Evolutionary conservation across 129 eudicot genomes (phyloP).

Genomic region (Scalesia atractyloides): DNA sequence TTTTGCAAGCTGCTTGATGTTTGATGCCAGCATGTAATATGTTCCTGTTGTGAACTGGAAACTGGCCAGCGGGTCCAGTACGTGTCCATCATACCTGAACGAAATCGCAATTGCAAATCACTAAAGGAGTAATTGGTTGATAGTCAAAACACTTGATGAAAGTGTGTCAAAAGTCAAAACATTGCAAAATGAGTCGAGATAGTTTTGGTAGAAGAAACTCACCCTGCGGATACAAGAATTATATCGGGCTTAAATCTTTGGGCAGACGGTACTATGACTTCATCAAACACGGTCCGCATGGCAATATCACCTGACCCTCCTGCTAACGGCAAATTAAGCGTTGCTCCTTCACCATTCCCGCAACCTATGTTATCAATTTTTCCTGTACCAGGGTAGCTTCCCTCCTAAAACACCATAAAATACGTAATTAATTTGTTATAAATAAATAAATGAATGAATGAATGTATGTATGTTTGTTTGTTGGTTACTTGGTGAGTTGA

Average conservation of each 20-base stretch:
- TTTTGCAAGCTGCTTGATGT: constrained; percentile 81
- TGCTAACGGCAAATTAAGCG: constrained; percentile 84
- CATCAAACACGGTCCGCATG: constrained; percentile 80
- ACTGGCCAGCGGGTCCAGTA: constrained; percentile 83
- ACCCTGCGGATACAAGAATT: constrained; percentile 98
- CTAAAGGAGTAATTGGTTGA: not conserved
- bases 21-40: constrained; percentile 82
- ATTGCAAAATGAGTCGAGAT: not conserved
- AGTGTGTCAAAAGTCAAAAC: not conserved
- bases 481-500: constrained; percentile 90
- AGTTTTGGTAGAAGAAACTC: not conserved
- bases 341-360: constrained; percentile 84
- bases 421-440: not conserved
- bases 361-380: constrained; percentile 68
- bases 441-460: not conserved
- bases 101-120: too few species aligned
- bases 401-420: constrained; percentile 55
- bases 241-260: constrained; percentile 93
- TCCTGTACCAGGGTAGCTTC: constrained; percentile 99
- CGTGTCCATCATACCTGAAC: constrained; percentile 83
- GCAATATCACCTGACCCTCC: constrained; percentile 91
- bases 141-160: not conserved
- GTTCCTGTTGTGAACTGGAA: constrained; percentile 93
- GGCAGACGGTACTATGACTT: constrained; percentile 81
- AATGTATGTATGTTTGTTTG: not conserved